A percentile compares a stretch with the other conserved stretches of the same genome.
These are phyloP conservation scores for Arthrinium phaeospermum DNA, from an alignment of 2,329 filamentous ascomycete species.

Conservation along the genomic window DNA sequence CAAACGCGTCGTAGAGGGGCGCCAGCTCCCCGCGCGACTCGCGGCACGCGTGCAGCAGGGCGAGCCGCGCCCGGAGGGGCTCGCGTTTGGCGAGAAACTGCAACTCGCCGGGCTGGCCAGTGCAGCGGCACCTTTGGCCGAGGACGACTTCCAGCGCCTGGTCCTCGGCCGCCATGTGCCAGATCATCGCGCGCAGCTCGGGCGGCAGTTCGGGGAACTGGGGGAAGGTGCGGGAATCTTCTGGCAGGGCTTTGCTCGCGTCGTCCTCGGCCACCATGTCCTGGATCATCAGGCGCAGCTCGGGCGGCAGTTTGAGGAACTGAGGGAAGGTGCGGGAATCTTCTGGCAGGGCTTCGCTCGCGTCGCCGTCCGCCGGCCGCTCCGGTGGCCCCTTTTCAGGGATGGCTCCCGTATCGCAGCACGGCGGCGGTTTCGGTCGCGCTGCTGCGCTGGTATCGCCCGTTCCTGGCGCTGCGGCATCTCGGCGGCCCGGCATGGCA, in stretches of 20 bases:
- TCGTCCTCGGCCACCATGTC: neutral
- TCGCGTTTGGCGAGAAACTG: neutral
- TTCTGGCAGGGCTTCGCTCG: neutral
- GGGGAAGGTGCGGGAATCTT: neutral
- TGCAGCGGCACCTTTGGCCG: neutral
- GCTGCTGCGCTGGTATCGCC: neutral
- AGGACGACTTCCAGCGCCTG: neutral
- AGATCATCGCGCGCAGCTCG: neutral
- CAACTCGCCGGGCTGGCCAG: neutral
- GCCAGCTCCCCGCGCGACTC: neutral
- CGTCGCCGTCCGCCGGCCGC: neutral
- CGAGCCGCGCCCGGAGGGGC: neutral
- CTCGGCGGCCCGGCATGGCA: neutral
- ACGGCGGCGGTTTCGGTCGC: neutral
- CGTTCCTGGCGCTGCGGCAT: neutral
- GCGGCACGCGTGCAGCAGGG: neutral
- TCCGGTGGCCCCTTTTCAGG: neutral
- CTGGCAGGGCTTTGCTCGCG: neutral
- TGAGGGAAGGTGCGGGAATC: neutral
- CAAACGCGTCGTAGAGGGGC: neutral
- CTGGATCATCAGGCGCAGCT: neutral
- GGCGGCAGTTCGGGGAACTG: neutral
- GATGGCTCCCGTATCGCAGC: neutral
- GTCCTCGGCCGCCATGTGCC: neutral
- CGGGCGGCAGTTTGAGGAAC: neutral